A percentile compares a stretch with the other conserved stretches of the same genome.
Evolutionary conservation across 2,329 filamentous ascomycete species (phyloP).

Genomic region (Phialocephala subalpina): DNA sequence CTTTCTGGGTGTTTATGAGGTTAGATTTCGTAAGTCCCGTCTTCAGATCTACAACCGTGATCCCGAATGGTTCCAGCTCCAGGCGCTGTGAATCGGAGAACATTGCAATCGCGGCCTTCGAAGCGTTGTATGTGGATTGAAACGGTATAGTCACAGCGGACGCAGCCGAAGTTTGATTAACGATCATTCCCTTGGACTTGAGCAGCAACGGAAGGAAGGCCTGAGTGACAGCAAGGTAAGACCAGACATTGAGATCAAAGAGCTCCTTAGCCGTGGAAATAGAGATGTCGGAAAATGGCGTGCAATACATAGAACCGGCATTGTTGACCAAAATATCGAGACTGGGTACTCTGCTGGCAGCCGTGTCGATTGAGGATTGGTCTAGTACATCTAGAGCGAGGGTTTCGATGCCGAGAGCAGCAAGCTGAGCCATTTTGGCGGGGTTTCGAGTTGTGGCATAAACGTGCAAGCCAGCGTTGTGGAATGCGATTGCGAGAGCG

Average conservation of each 20-base stretch:
- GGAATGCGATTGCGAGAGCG: constrained; percentile 49
- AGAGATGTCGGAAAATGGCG: constrained; percentile 45
- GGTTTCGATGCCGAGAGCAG: constrained; percentile 40
- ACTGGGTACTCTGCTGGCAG: constrained; percentile 33
- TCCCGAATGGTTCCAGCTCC: constrained; percentile 33
- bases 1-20: constrained; percentile 12
- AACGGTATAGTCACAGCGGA: constrained; percentile 22
- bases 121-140: constrained; percentile 32
- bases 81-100: constrained; percentile 31
- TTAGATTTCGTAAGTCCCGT: constrained; percentile 29
- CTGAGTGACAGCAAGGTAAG: constrained; percentile 44
- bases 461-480: constrained; percentile 47
- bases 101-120: constrained; percentile 32
- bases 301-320: constrained; percentile 46
- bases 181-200: constrained; percentile 47
- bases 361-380: constrained; percentile 44
- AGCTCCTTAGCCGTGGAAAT: constrained; percentile 41
- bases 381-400: constrained; percentile 50
- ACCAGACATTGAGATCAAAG: constrained; percentile 45
- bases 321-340: constrained; percentile 56
- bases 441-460: constrained; percentile 50
- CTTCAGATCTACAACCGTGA: constrained; percentile 35
- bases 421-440: constrained; percentile 42
- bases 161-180: constrained; percentile 52
- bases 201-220: constrained; percentile 44